These are phyloP conservation scores for Straminergon stramineum DNA, from an alignment of 225 moss, liverwort and hornwort genomes.

Conservation along the genomic window DNA sequence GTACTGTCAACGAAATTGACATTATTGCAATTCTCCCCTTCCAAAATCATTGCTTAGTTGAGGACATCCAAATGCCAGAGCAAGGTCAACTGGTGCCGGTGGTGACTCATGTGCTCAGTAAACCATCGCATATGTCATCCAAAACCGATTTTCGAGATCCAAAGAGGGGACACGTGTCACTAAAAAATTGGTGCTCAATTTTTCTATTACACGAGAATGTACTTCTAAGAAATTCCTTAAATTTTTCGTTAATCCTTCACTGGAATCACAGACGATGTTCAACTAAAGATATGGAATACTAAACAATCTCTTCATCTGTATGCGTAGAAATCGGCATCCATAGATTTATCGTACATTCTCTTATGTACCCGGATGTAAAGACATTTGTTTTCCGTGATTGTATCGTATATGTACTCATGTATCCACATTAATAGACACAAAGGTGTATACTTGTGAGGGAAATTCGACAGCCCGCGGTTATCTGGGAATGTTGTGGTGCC, in stretches of 20 bases:
- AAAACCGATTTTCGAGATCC: too few species aligned
- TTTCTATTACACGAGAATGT: rapidly evolving
- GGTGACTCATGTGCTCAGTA: neutral
- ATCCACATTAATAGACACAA: too few species aligned
- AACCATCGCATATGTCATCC: neutral
- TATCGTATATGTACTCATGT: neutral
- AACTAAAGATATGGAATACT: neutral
- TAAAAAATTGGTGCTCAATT: neutral
- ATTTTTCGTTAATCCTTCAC: neutral
- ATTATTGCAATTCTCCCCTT: neutral
- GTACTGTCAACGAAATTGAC: neutral
- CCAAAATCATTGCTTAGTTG: neutral
- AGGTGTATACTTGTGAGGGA: neutral
- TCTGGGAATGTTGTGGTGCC: neutral
- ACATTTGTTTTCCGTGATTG: neutral
- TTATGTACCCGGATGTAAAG: rapidly evolving
- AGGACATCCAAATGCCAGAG: neutral
- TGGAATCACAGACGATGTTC: neutral
- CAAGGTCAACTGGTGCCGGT: neutral
- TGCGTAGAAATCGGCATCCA: rapidly evolving
- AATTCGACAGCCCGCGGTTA: rapidly evolving
- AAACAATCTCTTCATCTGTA: too few species aligned
- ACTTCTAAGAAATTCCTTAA: rapidly evolving
- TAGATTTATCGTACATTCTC: too few species aligned
- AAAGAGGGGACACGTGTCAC: neutral